Evolutionary conservation across 805 yeast species (phyloP).

Genomic region (Cyberlindnera saturnus): DNA sequence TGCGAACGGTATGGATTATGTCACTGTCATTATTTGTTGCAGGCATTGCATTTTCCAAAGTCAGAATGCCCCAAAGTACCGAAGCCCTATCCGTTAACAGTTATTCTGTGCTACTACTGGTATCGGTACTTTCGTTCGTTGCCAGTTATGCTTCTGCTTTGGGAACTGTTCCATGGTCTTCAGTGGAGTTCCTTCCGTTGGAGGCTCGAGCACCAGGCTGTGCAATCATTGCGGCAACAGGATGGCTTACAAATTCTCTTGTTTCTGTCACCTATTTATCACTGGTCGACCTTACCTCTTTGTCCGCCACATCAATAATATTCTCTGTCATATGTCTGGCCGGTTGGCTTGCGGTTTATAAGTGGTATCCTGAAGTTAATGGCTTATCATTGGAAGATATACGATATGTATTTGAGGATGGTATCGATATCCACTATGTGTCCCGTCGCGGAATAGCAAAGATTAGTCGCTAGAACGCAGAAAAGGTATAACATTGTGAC

Average conservation of each 20-base stretch:
- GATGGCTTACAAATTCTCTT: constrained; percentile 35
- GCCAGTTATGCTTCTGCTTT: constrained; percentile 37
- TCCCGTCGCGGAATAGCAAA: not conserved
- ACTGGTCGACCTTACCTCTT: constrained; percentile 24
- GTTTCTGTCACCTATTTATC: constrained; percentile 32
- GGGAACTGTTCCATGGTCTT: constrained; percentile 41
- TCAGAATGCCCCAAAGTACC: not conserved
- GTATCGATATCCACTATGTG: constrained; percentile 32
- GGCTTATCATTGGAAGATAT: constrained; percentile 39
- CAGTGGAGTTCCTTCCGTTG: constrained; percentile 38
- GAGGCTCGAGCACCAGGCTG: constrained; percentile 37
- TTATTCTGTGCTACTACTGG: constrained; percentile 20
- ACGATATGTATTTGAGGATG: constrained; percentile 33
- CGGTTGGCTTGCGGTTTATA: constrained; percentile 34
- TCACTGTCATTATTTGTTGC: constrained; percentile 29
- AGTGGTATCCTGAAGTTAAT: constrained; percentile 39
- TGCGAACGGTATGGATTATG: constrained; percentile 37
- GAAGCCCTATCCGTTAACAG: not conserved
- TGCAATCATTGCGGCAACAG: constrained; percentile 35
- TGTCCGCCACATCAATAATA: constrained; percentile 28
- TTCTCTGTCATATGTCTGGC: constrained; percentile 28
- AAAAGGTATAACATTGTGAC: too few relatives aligned
- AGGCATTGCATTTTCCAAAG: constrained; percentile 23
- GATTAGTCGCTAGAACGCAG: too few relatives aligned
- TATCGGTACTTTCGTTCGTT: constrained; percentile 31